phyloP scores from a whole-genome alignment of 441 rosid genomes.

The Erodium texanum region DNA sequence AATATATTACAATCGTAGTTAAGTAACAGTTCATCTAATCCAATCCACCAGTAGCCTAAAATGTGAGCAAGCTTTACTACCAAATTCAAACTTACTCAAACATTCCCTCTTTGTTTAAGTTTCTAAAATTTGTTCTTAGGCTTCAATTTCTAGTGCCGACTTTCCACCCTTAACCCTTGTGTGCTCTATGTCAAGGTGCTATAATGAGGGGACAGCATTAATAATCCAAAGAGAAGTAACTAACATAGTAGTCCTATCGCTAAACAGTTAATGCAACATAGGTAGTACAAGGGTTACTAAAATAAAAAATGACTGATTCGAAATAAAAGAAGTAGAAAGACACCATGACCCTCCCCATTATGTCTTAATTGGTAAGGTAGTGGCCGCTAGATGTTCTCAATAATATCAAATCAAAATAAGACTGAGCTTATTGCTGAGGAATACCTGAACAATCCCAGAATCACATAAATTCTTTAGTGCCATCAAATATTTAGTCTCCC shows the following conservation, averaged over 20 bases:
- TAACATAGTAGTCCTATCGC: neutral
- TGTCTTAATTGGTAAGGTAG: neutral
- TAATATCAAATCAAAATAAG: slow-evolving; percentile 4
- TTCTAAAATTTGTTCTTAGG: neutral
- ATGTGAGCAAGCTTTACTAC: neutral
- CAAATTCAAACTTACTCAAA: neutral
- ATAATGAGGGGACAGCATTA: neutral
- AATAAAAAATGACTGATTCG: too few relatives aligned
- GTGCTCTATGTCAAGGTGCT: neutral
- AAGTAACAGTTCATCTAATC: too few relatives aligned
- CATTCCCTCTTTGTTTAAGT: neutral
- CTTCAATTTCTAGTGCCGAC: neutral
- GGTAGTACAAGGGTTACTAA: too few relatives aligned
- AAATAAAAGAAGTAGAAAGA: too few relatives aligned
- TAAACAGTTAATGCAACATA: too few relatives aligned
- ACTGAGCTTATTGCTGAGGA: neutral
- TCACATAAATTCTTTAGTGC: slow-evolving; percentile 82
- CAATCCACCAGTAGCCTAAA: neutral
- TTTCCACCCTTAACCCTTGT: neutral
- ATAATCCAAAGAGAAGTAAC: neutral
- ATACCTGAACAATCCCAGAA: slow-evolving; percentile 83
- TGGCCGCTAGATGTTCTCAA: neutral
- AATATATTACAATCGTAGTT: too few relatives aligned
- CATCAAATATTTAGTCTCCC: slow-evolving; percentile 82
- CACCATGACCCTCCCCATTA: too few relatives aligned